Base-by-base conservation (phyloP, 345 rosid species). In the Crucihimalaya himalaica region DNA sequence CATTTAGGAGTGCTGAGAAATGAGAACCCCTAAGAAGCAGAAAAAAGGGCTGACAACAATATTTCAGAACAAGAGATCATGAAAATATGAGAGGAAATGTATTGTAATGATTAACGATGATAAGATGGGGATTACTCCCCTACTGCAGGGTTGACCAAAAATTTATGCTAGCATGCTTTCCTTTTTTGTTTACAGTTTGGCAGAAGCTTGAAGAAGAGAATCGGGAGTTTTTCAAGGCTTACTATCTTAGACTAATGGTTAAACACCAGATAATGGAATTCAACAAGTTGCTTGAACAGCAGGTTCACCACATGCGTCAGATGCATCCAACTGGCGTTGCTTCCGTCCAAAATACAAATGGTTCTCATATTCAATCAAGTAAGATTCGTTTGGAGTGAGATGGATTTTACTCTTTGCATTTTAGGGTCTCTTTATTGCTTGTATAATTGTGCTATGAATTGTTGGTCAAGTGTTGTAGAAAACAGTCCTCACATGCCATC, bases 201-300 rank as follows among this genome's bases (percentile, higher is more conserved):
- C 95, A 96, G 88, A 92, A 93, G 87, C 99, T 96, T 76, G 98
- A 96, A 80, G 98, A 93, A 82, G 96, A 92, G 82, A 96, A 96
- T 78, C 83, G 81, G 21, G 98, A 93, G 6, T 96, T 96, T 80
- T 96, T 96, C 80, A 83, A 85, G 71, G 98, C 97, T 45, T 96
- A 96, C 81, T 86, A 90, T 79, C 81, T 96, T 62, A 96, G 97
- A 78, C 83, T 96, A 66, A 87, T 71, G 86, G 89, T 92, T 68
- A 96, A 96, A 85, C 90, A 85, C 70, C 99, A 96, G 83, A 92
- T 96, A 47, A 46, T 76, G 78, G 98, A 92, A 81, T 96, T 92
- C 80, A 96, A 96, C 83, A 87, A 87, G 86, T 83, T 96, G 63
- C 98, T 96, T 79, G 97, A 86, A 81, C 90, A 89, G 72, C 99